These are phyloP conservation scores for Echria macrotheca DNA, from an alignment of 495 filamentous ascomycete genomes.

Conservation along the genomic window DNA sequence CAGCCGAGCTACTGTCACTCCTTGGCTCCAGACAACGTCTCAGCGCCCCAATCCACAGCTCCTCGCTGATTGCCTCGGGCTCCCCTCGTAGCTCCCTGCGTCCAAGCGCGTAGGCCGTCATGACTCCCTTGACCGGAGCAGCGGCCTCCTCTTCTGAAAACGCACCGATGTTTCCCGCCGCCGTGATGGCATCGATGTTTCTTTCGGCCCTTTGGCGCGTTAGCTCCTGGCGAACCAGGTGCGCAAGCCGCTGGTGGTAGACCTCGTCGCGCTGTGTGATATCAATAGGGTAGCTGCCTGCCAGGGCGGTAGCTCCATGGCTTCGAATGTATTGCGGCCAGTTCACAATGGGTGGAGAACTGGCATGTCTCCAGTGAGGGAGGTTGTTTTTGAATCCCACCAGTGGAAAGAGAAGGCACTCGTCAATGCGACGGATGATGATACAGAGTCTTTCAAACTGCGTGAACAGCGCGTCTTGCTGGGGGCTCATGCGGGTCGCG, in stretches of 20 bases:
- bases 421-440: not conserved
- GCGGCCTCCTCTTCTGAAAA: too few species aligned
- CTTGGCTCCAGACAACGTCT: not conserved
- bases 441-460: not conserved
- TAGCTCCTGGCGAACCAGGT: not conserved
- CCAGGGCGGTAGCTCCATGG: not conserved
- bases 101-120: constrained; percentile 1
- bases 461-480: constrained; percentile 2
- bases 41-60: constrained; percentile 10
- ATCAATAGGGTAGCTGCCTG: not conserved
- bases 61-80: not conserved
- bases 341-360: constrained; percentile 8
- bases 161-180: not conserved
- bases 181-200: too few species aligned
- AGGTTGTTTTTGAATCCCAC: constrained; percentile 9
- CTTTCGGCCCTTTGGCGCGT: too few species aligned
- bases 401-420: constrained; percentile 8
- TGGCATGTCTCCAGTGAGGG: constrained; percentile 3
- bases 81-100: constrained; percentile 14
- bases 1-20: not conserved
- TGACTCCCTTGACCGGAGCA: not conserved
- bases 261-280: not conserved
- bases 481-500: not conserved
- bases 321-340: constrained; percentile 1
- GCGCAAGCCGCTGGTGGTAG: not conserved